These are phyloP conservation scores for Paspalum vaginatum DNA, from an alignment of 176 grass and related monocot genomes.

Conservation along the genomic window DNA sequence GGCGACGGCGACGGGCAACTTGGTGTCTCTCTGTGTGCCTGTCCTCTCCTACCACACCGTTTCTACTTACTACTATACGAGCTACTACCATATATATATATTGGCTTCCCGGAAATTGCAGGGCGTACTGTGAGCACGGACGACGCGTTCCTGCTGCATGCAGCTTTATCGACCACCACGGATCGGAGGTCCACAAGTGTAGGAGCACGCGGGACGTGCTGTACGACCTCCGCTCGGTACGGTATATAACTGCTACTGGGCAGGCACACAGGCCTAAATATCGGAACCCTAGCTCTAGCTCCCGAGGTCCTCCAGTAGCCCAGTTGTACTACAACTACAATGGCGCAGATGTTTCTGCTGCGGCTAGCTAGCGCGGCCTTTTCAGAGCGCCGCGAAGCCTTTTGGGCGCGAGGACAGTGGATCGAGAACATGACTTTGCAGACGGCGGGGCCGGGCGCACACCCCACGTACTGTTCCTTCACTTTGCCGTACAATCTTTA, in stretches of 20 bases:
- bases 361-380: neutral
- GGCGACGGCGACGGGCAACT: conserved; percentile 53
- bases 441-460: neutral
- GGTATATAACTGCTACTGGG: neutral
- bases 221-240: neutral
- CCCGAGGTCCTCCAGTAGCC: neutral
- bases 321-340: neutral
- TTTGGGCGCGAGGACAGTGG: conserved; percentile 29
- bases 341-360: conserved; percentile 29
- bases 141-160: neutral
- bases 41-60: neutral
- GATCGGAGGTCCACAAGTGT: conserved; percentile 36
- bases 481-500: conserved; percentile 39
- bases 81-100: too few relatives aligned
- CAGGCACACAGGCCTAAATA: neutral
- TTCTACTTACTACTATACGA: neutral
- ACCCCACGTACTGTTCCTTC: conserved; percentile 35
- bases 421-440: conserved; percentile 43
- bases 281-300: neutral
- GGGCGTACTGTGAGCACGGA: neutral
- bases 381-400: conserved; percentile 5
- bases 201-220: neutral
- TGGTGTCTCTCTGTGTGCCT: neutral
- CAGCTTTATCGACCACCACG: conserved; percentile 1
- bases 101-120: neutral